These are phyloP conservation scores for Monilinia vaccinii-corymbosi DNA, from an alignment of 2,329 filamentous ascomycete species.

Conservation along the genomic window DNA sequence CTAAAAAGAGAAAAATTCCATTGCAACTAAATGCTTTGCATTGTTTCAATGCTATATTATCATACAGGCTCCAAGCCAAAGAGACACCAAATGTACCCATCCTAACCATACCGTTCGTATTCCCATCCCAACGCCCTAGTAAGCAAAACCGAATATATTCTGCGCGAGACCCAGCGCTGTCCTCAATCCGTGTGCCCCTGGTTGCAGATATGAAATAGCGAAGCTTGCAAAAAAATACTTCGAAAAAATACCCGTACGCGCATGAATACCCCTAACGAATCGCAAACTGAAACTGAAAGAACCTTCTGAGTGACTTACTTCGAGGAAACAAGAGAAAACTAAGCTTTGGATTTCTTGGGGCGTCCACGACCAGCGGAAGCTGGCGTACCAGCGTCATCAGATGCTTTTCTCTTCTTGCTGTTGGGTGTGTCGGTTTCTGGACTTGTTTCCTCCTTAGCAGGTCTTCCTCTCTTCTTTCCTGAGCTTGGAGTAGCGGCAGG, in stretches of 20 bases:
- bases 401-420: constrained; percentile 9
- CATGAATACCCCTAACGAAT: background rate
- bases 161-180: background rate
- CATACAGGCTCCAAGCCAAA: background rate
- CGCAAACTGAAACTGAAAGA: background rate
- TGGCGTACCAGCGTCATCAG: constrained; percentile 3
- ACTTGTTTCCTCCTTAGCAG: background rate
- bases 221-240: background rate
- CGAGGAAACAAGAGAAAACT: background rate
- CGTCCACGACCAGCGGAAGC: constrained; percentile 3
- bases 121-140: background rate
- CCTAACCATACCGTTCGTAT: background rate
- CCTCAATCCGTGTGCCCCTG: background rate
- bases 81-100: background rate
- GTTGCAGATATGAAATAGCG: background rate
- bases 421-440: background rate
- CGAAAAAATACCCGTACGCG: background rate
- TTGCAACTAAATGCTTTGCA: background rate
- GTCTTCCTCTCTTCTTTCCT: constrained; percentile 5
- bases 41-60: background rate
- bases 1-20: background rate
- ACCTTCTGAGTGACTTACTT: background rate
- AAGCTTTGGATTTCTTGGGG: constrained; percentile 8
- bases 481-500: background rate
- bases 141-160: background rate